These are phyloP conservation scores for Epichloe brachyelytri DNA, from an alignment of 2,329 filamentous ascomycete species.

Conservation along the genomic window DNA sequence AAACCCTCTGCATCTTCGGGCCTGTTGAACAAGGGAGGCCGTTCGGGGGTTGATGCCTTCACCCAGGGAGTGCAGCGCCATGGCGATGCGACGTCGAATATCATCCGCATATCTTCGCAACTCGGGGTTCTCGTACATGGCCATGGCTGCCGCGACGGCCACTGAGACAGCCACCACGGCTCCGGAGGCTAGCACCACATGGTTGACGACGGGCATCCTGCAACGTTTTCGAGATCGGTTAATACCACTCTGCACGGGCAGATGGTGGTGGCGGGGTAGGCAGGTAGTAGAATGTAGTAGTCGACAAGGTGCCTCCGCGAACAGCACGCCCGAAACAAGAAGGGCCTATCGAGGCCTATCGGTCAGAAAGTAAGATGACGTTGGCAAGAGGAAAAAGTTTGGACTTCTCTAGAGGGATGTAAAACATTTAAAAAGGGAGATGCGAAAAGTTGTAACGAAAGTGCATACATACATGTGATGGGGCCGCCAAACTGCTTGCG, in stretches of 20 bases:
- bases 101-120: conserved; percentile 48
- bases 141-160: conserved; percentile 43
- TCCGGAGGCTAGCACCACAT: conserved; percentile 39
- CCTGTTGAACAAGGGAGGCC: conserved; percentile 47
- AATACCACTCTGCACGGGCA: not conserved
- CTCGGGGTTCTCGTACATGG: conserved; percentile 52
- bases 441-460: not conserved
- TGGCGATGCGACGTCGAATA: conserved; percentile 46
- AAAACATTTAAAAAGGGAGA: not conserved
- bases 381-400: not conserved
- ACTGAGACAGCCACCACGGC: conserved; percentile 45
- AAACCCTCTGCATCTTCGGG: conserved; percentile 56
- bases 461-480: not conserved
- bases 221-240: not conserved
- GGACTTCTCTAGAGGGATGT: not conserved
- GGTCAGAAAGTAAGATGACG: not conserved
- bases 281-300: not conserved
- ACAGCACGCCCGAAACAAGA: not conserved
- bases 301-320: not conserved
- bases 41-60: conserved; percentile 39
- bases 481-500: conserved; percentile 6
- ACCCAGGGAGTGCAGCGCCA: conserved; percentile 46
- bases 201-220: conserved; percentile 42
- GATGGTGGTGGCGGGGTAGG: not conserved
- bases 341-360: not conserved